Evolutionary conservation across 1,284 basidiomycete genomes (phyloP).

Genomic region (Peniophora sp.): DNA sequence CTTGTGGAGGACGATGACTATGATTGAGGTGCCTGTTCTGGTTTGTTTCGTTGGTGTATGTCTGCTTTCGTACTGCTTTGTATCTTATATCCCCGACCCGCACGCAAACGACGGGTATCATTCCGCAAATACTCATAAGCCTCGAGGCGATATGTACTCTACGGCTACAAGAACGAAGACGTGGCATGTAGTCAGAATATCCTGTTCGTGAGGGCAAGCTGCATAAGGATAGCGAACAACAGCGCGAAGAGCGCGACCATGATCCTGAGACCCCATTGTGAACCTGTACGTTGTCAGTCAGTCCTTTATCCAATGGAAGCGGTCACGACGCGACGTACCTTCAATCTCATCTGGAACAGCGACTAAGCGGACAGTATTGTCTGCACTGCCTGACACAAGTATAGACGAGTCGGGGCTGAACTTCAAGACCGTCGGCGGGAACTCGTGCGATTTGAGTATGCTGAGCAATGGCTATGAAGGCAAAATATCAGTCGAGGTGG

Average conservation of each 20-base stretch:
- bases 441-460: constrained; percentile 91
- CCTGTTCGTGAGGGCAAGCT: constrained; percentile 13
- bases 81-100: too few relatives aligned
- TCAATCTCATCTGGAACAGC: constrained; percentile 56
- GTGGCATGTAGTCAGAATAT: background rate
- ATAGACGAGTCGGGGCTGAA: constrained; percentile 81
- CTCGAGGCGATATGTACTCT: too few relatives aligned
- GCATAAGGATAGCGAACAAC: constrained; percentile 25
- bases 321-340: constrained; percentile 8
- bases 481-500: background rate
- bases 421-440: constrained; percentile 83
- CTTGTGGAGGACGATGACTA: constrained; percentile 82
- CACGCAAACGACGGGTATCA: too few relatives aligned
- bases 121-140: too few relatives aligned
- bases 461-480: constrained; percentile 69
- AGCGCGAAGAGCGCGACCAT: constrained; percentile 26
- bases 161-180: too few relatives aligned
- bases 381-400: constrained; percentile 90
- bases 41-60: constrained; percentile 1
- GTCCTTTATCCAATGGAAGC: background rate
- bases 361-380: constrained; percentile 82
- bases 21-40: constrained; percentile 34
- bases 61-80: constrained; percentile 5
- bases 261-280: constrained; percentile 27
- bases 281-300: background rate